Conservation (phyloP, 1,139 yeast genomes). For the Meyerozyma carpophila region DNA sequence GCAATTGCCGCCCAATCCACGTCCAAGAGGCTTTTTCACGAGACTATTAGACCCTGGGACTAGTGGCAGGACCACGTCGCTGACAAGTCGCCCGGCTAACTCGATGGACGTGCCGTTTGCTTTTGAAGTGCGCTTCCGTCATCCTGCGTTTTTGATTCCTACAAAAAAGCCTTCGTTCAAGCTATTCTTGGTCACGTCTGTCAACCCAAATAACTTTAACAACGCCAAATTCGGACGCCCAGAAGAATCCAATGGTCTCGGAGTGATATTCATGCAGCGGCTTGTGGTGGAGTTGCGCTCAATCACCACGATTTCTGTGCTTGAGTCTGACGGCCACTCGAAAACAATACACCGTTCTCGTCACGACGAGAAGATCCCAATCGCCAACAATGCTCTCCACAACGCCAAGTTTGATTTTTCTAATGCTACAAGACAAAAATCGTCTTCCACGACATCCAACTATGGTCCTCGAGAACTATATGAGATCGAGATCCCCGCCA, state of each 20-base stretch:
- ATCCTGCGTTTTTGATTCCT: constrained; percentile 43
- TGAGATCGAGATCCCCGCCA: constrained; percentile 44
- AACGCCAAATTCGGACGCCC: constrained; percentile 31
- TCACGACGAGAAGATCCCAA: constrained; percentile 20
- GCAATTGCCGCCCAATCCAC: constrained; percentile 6
- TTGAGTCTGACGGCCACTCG: constrained; percentile 25
- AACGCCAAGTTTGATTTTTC: constrained; percentile 39
- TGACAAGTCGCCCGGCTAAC: constrained; percentile 21
- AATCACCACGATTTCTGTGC: constrained; percentile 29
- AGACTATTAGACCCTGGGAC: background rate
- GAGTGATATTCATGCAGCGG: constrained; percentile 38
- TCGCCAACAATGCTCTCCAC: constrained; percentile 29
- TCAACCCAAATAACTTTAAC: constrained; percentile 31
- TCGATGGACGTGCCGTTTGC: constrained; percentile 37
- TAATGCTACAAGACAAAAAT: constrained; percentile 24
- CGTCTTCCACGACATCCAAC: constrained; percentile 17
- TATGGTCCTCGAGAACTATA: constrained; percentile 17
- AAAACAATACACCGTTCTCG: constrained; percentile 23
- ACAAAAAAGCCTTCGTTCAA: constrained; percentile 36
- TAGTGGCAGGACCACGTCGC: background rate
- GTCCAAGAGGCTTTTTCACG: constrained; percentile 3
- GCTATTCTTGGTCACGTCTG: constrained; percentile 29
- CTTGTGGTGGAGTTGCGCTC: constrained; percentile 30
- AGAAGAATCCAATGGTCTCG: constrained; percentile 44
- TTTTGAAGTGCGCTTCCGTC: constrained; percentile 42